Conservation (phyloP, 192 early-diverging fungal species). For the Umbelopsis vinacea region DNA sequence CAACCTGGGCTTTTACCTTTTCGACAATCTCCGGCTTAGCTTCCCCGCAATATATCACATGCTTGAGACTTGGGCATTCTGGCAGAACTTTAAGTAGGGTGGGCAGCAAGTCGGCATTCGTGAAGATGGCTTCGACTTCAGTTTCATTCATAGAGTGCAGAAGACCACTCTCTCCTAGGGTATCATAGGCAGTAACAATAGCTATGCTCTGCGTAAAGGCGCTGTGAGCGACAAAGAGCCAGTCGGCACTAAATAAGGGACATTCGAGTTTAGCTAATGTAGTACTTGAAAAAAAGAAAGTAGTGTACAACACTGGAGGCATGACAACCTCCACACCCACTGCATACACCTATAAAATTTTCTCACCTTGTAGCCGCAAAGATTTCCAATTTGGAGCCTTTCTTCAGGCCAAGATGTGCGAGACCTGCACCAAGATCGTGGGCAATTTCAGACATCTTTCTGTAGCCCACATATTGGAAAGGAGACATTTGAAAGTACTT, state of each 20-base stretch:
- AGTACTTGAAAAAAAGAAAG: not conserved
- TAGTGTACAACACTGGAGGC: not conserved
- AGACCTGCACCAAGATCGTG: constrained; percentile 75
- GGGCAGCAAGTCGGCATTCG: constrained; percentile 72
- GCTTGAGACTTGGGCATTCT: constrained; percentile 63
- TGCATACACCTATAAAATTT: not conserved
- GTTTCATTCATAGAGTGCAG: constrained; percentile 84
- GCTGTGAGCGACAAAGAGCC: constrained; percentile 72
- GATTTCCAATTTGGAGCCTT: constrained; percentile 59
- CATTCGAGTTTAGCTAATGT: not conserved
- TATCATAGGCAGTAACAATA: constrained; percentile 88
- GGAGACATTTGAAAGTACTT: constrained; percentile 77
- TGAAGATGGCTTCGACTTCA: constrained; percentile 72
- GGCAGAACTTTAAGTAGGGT: constrained; percentile 64
- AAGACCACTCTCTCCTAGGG: constrained; percentile 83
- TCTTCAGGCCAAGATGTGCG: constrained; percentile 59
- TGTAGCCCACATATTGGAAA: constrained; percentile 85
- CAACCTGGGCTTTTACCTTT: constrained; percentile 43
- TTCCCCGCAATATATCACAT: constrained; percentile 74
- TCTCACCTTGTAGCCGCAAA: constrained; percentile 74
- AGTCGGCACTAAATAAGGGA: constrained; percentile 52
- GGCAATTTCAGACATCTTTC: constrained; percentile 61
- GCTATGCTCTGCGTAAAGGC: constrained; percentile 76
- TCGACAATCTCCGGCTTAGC: constrained; percentile 55
- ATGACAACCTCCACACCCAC: not conserved